A percentile compares a stretch with the other conserved stretches of the same genome.
phyloP scores from a whole-genome alignment of 148 eudicot genomes.

The Linanthus parryae region DNA sequence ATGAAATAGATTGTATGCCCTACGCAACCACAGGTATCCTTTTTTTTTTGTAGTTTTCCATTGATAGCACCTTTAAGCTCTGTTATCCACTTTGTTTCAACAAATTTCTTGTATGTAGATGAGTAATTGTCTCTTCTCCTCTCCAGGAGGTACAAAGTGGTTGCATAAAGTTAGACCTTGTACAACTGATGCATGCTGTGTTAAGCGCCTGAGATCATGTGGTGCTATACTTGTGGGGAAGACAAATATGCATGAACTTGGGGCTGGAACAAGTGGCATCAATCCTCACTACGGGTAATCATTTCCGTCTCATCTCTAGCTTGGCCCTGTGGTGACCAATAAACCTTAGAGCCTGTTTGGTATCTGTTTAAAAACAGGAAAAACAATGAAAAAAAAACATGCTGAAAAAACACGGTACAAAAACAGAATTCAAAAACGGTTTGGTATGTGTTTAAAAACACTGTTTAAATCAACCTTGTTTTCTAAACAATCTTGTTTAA shows the following conservation, averaged over 20 bases:
- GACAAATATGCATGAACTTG: conserved; percentile 99
- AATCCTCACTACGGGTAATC: conserved; percentile 97
- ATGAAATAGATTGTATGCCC: conserved; percentile 92
- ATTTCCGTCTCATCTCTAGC: neutral
- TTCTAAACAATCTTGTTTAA: too few species aligned
- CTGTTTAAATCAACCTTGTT: too few species aligned
- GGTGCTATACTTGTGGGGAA: conserved; percentile 93
- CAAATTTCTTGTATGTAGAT: neutral
- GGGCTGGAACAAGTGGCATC: conserved; percentile 94
- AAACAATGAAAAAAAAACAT: neutral
- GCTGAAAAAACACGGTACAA: neutral
- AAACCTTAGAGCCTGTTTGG: neutral
- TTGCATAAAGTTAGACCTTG: conserved; percentile 68
- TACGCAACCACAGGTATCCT: conserved; percentile 89
- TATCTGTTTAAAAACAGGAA: neutral
- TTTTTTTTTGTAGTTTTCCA: neutral
- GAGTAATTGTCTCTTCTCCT: conserved; percentile 6
- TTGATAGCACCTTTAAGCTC: too few species aligned
- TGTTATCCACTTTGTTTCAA: too few species aligned
- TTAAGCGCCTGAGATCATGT: conserved; percentile 60
- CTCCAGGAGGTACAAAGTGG: conserved; percentile 95
- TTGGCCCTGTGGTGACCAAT: neutral
- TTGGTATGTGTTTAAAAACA: too few species aligned
- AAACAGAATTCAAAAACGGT: too few species aligned
- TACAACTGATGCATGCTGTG: conserved; percentile 73